These are phyloP conservation scores for Aspergillus oerlinghausenensis DNA, from an alignment of 2,329 filamentous ascomycete genomes.

Conservation along the genomic window DNA sequence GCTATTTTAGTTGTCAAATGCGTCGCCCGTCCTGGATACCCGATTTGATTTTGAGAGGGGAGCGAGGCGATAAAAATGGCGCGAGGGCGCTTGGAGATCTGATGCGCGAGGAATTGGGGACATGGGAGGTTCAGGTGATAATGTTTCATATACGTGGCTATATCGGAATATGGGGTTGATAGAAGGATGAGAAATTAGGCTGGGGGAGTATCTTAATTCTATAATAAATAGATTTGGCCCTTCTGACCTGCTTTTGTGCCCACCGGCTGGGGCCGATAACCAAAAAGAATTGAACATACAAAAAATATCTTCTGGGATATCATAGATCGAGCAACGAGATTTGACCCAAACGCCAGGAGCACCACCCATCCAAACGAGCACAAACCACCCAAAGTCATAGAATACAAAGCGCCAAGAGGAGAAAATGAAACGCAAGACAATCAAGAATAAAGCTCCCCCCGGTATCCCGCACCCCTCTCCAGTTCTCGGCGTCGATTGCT, in stretches of 20 bases:
- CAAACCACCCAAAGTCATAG: neutral
- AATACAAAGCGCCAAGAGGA: neutral
- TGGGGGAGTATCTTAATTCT: neutral
- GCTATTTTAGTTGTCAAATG: neutral
- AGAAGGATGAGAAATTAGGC: neutral
- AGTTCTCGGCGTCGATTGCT: slow-evolving; percentile 29
- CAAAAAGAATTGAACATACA: neutral
- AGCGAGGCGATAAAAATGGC: neutral
- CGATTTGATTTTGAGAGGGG: slow-evolving; percentile 22
- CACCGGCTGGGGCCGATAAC: neutral
- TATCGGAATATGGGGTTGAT: neutral
- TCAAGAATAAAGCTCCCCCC: slow-evolving; percentile 36
- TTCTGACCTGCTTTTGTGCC: neutral
- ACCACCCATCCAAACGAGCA: neutral
- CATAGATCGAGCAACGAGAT: neutral
- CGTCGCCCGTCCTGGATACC: slow-evolving; percentile 27
- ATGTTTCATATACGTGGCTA: neutral
- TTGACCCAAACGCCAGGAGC: neutral
- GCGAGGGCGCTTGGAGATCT: neutral
- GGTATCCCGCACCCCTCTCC: slow-evolving; percentile 30
- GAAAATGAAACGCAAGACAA: slow-evolving; percentile 1
- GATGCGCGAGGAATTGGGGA: neutral
- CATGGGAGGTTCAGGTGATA: neutral
- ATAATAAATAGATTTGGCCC: neutral
- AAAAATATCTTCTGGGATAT: neutral